These are phyloP conservation scores for Leccinum truebloodii DNA, from an alignment of 768 basidiomycete species.

Conservation along the genomic window DNA sequence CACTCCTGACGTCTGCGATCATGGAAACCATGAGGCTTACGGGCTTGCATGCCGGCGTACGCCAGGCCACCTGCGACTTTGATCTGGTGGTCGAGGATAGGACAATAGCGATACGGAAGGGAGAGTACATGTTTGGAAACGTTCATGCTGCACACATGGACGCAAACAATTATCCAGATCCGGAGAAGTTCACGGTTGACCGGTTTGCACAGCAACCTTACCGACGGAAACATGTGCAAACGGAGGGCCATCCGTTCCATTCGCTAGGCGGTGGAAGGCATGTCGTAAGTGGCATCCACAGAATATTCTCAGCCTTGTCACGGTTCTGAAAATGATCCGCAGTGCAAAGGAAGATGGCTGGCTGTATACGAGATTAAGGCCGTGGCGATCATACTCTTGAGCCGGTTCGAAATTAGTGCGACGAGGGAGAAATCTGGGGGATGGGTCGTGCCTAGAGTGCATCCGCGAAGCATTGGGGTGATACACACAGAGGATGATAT, in stretches of 20 bases:
- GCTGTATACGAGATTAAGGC: conserved; percentile 26
- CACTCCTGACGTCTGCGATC: conserved; percentile 25
- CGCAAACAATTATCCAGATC: conserved; percentile 9
- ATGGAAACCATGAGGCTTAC: conserved; percentile 31
- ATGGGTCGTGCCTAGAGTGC: conserved; percentile 14
- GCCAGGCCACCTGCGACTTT: conserved; percentile 20
- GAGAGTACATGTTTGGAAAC: conserved; percentile 22
- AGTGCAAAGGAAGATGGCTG: conserved; percentile 31
- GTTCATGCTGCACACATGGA: conserved; percentile 22
- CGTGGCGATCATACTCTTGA: conserved; percentile 17
- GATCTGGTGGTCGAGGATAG: conserved; percentile 11
- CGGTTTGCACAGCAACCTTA: conserved; percentile 22
- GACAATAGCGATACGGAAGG: conserved; percentile 20
- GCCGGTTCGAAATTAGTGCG: conserved; percentile 17
- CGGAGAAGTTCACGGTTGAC: conserved; percentile 18
- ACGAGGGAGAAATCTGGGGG: background rate
- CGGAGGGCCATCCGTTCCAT: conserved; percentile 12
- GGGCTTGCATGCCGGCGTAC: conserved; percentile 16
- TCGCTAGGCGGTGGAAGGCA: conserved; percentile 22
- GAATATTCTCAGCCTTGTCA: background rate
- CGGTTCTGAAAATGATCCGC: background rate
- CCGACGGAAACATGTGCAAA: conserved; percentile 15
- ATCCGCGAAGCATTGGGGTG: conserved; percentile 14
- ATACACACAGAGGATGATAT: conserved; percentile 24
- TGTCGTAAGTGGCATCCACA: conserved; percentile 10